Base-by-base conservation (phyloP, 441 rosid genomes). In the Macaranga tanarius region DNA sequence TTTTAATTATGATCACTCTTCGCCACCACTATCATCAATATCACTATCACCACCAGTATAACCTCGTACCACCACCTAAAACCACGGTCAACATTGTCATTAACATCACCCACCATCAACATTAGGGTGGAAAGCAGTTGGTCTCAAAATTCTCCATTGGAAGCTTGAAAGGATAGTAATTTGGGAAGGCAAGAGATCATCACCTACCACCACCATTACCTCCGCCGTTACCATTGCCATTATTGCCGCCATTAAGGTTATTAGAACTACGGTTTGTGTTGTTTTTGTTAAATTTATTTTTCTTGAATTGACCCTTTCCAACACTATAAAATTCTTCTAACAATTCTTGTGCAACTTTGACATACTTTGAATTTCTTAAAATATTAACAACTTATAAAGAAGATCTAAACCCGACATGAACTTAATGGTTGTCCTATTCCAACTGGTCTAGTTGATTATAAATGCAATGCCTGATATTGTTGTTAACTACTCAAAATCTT, bases 241-340 rank as follows among this genome's bases (percentile, higher is more conserved):
- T n/a, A n/a, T n/a, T n/a, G 22, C 71, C 85, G 4, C 71, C 85
- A 3, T 63, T 70, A 0, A 77, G 78, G 44, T 78, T 81, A 23
- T 73, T 79, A 16, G 84, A 78, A 77, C 76, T 85, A 80, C 86
- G 89, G 81, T 86, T 89, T 77, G 89, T 77, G 75, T 81, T 85
- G 59, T 80, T 84, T 71, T 77, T 85, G 58, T 75, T 77, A 44
- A 77, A 66, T 74, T 87, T 89, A 78, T 57, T 83, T 80, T 89
- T 91, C 91, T 87, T 90, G 81, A 85, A 86, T 68, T 78, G 84
- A 11, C 92, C 93, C 71, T 89, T 87, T 44, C 98, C 97, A 48
- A 93, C 94, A 48, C 92, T 93, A 64, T 97, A 93, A 76, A 91
- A 90, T 70, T 93, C 98, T 73, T 93, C 97, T 72, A 93, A 72